Percentiles rank a stretch among this genome's conserved stretches.
Conservation (phyloP, 2,329 filamentous ascomycete genomes). For the Didymella sp. region DNA sequence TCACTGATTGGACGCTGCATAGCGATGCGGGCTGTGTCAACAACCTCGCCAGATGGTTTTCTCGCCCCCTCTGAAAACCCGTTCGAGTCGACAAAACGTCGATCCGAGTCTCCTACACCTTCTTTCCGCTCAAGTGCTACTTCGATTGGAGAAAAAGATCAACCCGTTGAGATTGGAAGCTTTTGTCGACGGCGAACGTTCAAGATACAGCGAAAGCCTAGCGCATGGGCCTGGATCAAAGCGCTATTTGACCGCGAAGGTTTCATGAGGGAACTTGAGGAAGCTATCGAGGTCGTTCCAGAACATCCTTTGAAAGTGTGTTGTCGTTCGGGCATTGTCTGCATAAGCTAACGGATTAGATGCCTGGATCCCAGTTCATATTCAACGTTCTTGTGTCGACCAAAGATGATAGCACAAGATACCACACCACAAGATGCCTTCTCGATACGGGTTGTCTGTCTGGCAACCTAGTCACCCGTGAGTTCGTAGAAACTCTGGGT, state of each 20-base stretch:
- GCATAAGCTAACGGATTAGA: background rate
- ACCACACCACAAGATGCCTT: background rate
- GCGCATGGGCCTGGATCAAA: background rate
- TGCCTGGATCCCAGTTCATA: background rate
- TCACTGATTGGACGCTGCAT: background rate
- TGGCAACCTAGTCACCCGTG: background rate
- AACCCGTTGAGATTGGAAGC: background rate
- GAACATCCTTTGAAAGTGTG: too few relatives aligned
- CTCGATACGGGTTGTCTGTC: conserved; percentile 3
- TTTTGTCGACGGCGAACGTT: background rate
- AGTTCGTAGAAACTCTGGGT: background rate
- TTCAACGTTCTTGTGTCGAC: background rate
- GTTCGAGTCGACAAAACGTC: background rate
- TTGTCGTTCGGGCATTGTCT: too few relatives aligned
- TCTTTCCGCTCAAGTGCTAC: background rate
- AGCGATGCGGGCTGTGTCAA: too few relatives aligned
- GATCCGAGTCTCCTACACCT: background rate
- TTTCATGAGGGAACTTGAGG: background rate
- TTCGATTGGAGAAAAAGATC: background rate
- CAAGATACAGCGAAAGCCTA: background rate
- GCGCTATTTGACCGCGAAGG: background rate
- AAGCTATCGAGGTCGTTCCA: background rate
- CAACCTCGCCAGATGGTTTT: too few relatives aligned
- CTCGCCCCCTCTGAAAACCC: too few relatives aligned
- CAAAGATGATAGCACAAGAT: background rate